Base-by-base conservation (phyloP, 139 green algal species). In the Coccomyxa sp. region DNA sequence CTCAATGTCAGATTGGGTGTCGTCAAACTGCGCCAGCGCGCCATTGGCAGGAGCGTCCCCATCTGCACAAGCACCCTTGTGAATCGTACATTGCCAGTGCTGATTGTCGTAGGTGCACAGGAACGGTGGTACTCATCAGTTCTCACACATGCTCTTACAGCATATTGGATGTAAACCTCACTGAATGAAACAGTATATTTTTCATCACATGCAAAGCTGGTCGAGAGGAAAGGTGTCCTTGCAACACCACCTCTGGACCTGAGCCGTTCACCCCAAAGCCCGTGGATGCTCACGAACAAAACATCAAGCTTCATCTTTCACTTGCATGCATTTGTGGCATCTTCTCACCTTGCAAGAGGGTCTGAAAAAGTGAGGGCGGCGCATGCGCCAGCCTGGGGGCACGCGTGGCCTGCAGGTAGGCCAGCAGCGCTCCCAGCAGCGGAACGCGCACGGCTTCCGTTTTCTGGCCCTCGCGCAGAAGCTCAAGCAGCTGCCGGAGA, bases 401-500 rank as follows among this genome's bases (percentile, higher is more conserved):
- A 13, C 77, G 60, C 51, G 86, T 88, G 82, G 93, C 90, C 79
- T 90, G 83, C 28, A 95, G 86, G 85, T 94, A 94, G 85, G 88
- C 87, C 76, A 93, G 79, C 66, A 93, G 87, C 13, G 81, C 82
- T 0, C 81, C 87, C 79, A 93, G 94, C 80, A 95, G 81, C 67
- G 91, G 87, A 27, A 90, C 76, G 0, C 93, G 88, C 38, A 94
- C 86, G 4, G 79, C 82, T 23, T 90, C 80, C 81, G 68, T 23
- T 21, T 21, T 59, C 27, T 76, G 59, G 58, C 63, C 83, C 58
- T 82, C 58, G 17, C 63, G 77, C 82, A 79, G 58, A 25, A 79
- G 23, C 28, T 15, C n/a, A 27, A 78, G 32, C 32, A 71, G 82
- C 63, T 79, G 63, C 23, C 38, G 31, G 13, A 80, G 51, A 15